phyloP scores from a whole-genome alignment of 768 basidiomycete genomes.

The Pulveroboletus ravenelii region DNA sequence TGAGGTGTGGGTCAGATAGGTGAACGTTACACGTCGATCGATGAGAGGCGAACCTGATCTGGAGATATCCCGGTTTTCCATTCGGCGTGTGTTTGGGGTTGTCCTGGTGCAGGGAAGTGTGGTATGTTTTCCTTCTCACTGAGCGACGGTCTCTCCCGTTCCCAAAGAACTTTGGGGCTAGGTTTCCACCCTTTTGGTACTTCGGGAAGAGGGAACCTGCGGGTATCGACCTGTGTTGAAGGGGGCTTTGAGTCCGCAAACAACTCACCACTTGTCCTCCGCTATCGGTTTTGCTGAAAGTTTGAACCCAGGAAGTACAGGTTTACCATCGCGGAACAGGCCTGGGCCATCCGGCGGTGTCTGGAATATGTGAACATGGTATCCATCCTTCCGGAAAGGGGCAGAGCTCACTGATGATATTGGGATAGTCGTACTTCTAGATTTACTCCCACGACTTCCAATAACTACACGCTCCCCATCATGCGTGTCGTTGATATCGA shows the following conservation, averaged over 20 bases:
- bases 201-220: constrained; percentile 80
- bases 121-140: constrained; percentile 44
- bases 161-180: constrained; percentile 77
- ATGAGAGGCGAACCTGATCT: constrained; percentile 53
- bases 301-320: constrained; percentile 71
- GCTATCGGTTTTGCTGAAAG: constrained; percentile 61
- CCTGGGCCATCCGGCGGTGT: constrained; percentile 2
- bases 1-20: constrained; percentile 30
- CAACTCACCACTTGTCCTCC: constrained; percentile 63
- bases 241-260: constrained; percentile 8
- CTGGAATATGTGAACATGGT: constrained; percentile 21
- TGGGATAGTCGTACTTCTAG: constrained; percentile 1
- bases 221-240: constrained; percentile 14
- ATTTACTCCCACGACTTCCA: constrained; percentile 28
- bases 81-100: constrained; percentile 37
- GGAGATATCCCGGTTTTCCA: constrained; percentile 64
- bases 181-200: constrained; percentile 84
- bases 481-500: constrained; percentile 59
- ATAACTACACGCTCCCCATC: constrained; percentile 55
- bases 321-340: constrained; percentile 70
- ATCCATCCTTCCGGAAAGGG: neutral
- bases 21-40: neutral
- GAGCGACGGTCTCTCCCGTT: constrained; percentile 35
- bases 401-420: constrained; percentile 11
- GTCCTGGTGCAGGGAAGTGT: constrained; percentile 18